Base-by-base conservation (phyloP, 768 basidiomycete genomes). In the Tephrocybe sp. region DNA sequence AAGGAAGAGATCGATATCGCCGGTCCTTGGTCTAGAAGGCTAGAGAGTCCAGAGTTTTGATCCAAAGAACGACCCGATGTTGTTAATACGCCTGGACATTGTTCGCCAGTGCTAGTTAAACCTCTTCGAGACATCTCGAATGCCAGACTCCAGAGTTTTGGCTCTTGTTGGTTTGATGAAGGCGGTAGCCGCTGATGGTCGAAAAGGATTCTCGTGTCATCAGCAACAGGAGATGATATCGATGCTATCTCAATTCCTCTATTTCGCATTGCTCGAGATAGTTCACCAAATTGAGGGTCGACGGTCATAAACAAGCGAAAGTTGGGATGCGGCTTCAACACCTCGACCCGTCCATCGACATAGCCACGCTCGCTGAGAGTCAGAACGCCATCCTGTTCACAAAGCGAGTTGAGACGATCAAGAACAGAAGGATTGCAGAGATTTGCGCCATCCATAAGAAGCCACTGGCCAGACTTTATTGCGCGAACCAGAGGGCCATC, bases 191-290 rank as follows among this genome's bases (percentile, higher is more conserved):
- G 76, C 26, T 69, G 54, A 60, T 78, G 68, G 49, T 83, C 76
- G 14, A 69, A 66, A 14, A 85, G 51, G 21, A 79, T 73, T 25
- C 46, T 48, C 8, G 26, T n/a, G 56, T 88, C 86, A 51, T 84
- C 80, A 10, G 69, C 57, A 12, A 64, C 61, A 42, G 69, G 65
- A 17, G 51, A 46, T 4, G 63, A 45, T 9, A 76, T 48, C 48
- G 93, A 60, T 24, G 79, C 77, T 41, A 98, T 78, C 68, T 99
- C 97, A 30, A 97, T 74, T 15, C 96, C 96, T 50, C 97, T 84
- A 69, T 99, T 99, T 21, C 97, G 88, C 97, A 99, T 99, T 2
- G 97, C 97, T 32, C 97, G 80, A 1, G 97, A 98, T 10, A 98
- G 73, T 68, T 99, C 97, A 39, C 97, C 97, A 55, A 87, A 79